A percentile compares a stretch with the other conserved stretches of the same genome.
Evolutionary conservation across 2,329 filamentous ascomycete genomes (phyloP).

Genomic region (Sordariomycetes sp.): DNA sequence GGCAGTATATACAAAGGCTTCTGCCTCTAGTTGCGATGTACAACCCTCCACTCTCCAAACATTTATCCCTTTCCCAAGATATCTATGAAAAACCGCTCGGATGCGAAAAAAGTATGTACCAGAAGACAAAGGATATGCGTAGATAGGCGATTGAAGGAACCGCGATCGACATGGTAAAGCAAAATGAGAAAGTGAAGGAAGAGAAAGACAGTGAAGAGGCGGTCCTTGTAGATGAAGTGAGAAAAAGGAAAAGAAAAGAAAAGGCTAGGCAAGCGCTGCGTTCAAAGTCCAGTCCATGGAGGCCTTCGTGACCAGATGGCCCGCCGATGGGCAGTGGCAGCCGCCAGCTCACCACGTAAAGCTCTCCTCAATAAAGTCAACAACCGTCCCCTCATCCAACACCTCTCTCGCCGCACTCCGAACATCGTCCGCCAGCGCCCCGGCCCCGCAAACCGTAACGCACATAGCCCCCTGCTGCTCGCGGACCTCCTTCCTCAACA

Average conservation of each 20-base stretch:
- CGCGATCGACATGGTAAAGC: too few relatives aligned
- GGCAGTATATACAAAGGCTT: too few relatives aligned
- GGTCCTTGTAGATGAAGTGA: neutral
- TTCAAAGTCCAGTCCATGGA: neutral
- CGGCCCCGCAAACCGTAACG: slow-evolving; percentile 69
- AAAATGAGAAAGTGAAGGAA: too few relatives aligned
- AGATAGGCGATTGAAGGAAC: too few relatives aligned
- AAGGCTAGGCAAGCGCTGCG: neutral
- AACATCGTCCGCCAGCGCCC: slow-evolving; percentile 63
- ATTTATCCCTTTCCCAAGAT: neutral
- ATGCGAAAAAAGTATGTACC: neutral
- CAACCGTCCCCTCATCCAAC: slow-evolving; percentile 44
- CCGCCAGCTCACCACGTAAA: slow-evolving; percentile 45
- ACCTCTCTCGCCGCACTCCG: slow-evolving; percentile 51
- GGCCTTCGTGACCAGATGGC: neutral
- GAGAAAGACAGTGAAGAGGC: too few relatives aligned
- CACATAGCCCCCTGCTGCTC: slow-evolving; percentile 80
- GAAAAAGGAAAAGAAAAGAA: neutral
- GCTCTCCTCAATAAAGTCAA: slow-evolving; percentile 68
- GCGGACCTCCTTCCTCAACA: slow-evolving; percentile 72
- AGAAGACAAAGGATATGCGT: neutral
- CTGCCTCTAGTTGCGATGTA: too few relatives aligned
- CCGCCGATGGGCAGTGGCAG: neutral
- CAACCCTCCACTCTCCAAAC: slow-evolving; percentile 52
- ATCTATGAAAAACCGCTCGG: neutral